A percentile compares a stretch with the other conserved stretches of the same genome.
These are phyloP conservation scores for Blepharisma undulans DNA, from an alignment of 169 alveolate species.

Conservation along the genomic window DNA sequence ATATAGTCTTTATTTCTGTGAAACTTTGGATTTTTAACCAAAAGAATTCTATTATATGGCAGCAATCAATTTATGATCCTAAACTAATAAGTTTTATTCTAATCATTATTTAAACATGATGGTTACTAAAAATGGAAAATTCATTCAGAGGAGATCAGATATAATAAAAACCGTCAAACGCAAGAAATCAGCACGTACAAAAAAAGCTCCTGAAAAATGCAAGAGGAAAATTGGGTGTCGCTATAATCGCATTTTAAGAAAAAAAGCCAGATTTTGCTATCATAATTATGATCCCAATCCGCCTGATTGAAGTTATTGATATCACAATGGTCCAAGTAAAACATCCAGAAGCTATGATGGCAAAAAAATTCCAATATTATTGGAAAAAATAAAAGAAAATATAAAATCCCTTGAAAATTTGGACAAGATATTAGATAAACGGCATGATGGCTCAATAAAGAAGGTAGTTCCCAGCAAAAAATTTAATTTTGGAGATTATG, in stretches of 20 bases:
- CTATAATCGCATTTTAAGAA: neutral
- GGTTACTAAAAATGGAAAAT: neutral
- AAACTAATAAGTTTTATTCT: neutral
- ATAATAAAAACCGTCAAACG: neutral
- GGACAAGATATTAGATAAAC: neutral
- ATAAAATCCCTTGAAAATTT: neutral
- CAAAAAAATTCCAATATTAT: neutral
- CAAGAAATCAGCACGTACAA: neutral
- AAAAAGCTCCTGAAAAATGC: neutral
- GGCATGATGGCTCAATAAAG: neutral
- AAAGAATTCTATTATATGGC: neutral
- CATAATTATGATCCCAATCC: neutral
- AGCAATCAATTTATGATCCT: too few species aligned
- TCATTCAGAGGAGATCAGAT: neutral
- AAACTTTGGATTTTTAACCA: neutral
- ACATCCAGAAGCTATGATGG: neutral
- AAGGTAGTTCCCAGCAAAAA: neutral
- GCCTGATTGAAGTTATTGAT: neutral
- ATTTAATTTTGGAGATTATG: neutral
- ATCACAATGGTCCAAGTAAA: neutral
- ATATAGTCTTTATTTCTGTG: neutral
- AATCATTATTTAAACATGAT: neutral
- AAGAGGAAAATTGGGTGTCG: neutral
- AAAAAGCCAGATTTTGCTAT: neutral
- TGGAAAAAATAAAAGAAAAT: neutral